Percentiles rank a stretch among this genome's conserved stretches.
These are phyloP conservation scores for Brassica rapa DNA, from an alignment of 345 rosid species.

Conservation along the genomic window DNA sequence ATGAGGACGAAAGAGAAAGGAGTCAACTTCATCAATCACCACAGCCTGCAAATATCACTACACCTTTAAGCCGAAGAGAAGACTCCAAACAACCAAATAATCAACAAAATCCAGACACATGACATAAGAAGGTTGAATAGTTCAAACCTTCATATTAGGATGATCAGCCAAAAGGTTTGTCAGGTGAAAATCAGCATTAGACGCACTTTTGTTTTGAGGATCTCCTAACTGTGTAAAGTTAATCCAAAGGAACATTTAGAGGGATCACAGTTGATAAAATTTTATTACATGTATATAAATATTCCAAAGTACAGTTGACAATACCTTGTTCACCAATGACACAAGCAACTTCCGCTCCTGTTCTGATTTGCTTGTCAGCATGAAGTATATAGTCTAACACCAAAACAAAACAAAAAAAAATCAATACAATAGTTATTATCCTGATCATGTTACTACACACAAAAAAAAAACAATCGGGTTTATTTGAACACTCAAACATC, in stretches of 20 bases:
- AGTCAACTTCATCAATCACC: conserved; percentile 89
- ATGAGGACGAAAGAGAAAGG: conserved; percentile 90
- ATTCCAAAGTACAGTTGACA: conserved; percentile 7
- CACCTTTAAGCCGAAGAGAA: conserved; percentile 15
- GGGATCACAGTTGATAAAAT: background rate
- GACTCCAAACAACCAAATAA: conserved; percentile 7
- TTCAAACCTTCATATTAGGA: conserved; percentile 91
- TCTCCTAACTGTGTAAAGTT: conserved; percentile 75
- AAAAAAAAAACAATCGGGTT: background rate
- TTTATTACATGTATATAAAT: background rate
- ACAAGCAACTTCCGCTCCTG: conserved; percentile 88
- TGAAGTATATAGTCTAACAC: conserved; percentile 69
- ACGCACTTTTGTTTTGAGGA: conserved; percentile 94
- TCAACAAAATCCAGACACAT: background rate
- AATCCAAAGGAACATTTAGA: conserved; percentile 25
- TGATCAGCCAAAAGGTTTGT: conserved; percentile 90
- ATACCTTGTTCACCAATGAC: conserved; percentile 86
- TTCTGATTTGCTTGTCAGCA: conserved; percentile 87
- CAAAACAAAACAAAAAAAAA: background rate
- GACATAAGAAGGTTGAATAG: conserved; percentile 12
- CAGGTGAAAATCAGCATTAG: conserved; percentile 90
- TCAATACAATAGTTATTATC: background rate
- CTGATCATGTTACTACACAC: conserved; percentile 9
- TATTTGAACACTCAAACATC: conserved; percentile 2
- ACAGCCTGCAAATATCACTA: conserved; percentile 60